phyloP scores from a whole-genome alignment of 148 eudicot genomes.

The Amaranthus cruentus region DNA sequence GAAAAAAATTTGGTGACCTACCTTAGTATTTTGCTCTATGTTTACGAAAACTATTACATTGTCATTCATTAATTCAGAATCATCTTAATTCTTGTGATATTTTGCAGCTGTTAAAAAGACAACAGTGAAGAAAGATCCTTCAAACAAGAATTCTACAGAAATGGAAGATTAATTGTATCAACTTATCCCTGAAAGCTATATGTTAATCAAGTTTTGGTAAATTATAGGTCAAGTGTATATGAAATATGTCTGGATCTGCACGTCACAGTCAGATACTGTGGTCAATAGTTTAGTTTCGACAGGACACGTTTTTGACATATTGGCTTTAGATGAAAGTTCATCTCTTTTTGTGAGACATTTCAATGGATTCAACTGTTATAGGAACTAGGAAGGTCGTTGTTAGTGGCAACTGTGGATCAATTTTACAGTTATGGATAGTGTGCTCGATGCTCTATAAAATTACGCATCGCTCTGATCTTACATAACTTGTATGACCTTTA shows the following conservation, averaged over 20 bases:
- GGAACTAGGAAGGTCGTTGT: not conserved
- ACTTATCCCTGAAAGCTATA: not conserved
- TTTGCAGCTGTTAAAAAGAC: constrained; percentile 23
- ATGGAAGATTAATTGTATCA: constrained; percentile 19
- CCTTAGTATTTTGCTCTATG: not conserved
- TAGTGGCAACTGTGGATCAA: not conserved
- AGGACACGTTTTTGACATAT: constrained; percentile 10
- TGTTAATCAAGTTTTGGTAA: not conserved
- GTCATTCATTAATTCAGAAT: not conserved
- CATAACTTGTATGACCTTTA: not conserved
- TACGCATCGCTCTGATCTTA: not conserved
- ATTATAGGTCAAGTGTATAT: constrained; percentile 9
- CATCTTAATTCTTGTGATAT: not conserved
- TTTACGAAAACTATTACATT: not conserved
- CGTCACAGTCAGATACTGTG: constrained; percentile 3
- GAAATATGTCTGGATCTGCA: constrained; percentile 4
- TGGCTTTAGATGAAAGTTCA: not conserved
- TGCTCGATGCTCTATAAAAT: not conserved
- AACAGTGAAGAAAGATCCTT: constrained; percentile 13
- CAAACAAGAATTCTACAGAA: constrained; percentile 10
- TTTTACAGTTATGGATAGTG: not conserved
- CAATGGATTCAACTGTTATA: not conserved
- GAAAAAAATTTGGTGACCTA: not conserved
- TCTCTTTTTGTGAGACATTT: not conserved
- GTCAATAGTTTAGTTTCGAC: not conserved